Base-by-base conservation (phyloP, 1,284 basidiomycete genomes). In the Ceratobasidium sp. region DNA sequence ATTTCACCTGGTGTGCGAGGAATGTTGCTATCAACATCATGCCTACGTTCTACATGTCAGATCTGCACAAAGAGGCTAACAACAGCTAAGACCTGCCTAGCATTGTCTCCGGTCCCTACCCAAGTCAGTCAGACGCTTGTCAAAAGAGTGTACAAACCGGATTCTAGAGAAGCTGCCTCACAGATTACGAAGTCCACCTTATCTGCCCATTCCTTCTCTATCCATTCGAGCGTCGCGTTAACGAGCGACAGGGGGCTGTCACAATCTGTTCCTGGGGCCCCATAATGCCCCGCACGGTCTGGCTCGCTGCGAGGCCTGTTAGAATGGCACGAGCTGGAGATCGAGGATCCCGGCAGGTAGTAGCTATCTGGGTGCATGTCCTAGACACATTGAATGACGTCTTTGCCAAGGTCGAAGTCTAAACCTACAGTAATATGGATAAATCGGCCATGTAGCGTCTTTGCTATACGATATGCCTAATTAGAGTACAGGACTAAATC, bases 131-230 rank as follows among this genome's bases (percentile, higher is more conserved):
- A 26, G 67, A 60, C 23, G 46, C 26, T 39, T 53, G 15, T 26
- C 18, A 49, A 53, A 44, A 60, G 42, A 66, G n/a, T 15, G 4
- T 23, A 64, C n/a, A n/a, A n/a, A n/a, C n/a, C n/a, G n/a, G n/a
- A n/a, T n/a, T 2, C 56, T 55, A 72, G 58, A 33, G 66, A 44
- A 60, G 60, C 33, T 86, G 88, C 86, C 85, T 79, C 71, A 91
- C 95, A 96, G 60, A 97, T 88, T 33, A 97, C 94, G 85, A 98
- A 98, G 85, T 98, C 97, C 63, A 98, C 90, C 82, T 95, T 92
- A 79, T 90, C 87, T 66, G 91, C 89, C 94, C 95, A 96, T 82
- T 95, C 90, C 82, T 92, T 88, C 77, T 92, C 91, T 78, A 97
- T 84, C 88, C 90, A 96, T 79, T 95, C 91, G 69, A 98, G 89